Percentiles rank a stretch among this genome's conserved stretches.
phyloP scores from a whole-genome alignment of 139 green algal species.

The Gonium pectorale region DNA sequence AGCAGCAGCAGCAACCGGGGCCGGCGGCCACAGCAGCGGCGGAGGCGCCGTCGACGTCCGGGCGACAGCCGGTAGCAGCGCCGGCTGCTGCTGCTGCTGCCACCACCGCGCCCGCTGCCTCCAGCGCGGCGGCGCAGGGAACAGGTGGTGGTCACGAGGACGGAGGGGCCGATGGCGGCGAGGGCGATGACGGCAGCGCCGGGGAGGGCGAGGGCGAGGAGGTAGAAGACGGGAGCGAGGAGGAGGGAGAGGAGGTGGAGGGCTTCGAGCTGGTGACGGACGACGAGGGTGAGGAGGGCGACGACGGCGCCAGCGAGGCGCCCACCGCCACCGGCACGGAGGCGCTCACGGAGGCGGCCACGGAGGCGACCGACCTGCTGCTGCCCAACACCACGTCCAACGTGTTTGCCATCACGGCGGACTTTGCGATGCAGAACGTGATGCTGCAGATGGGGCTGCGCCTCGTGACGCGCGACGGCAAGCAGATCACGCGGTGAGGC shows the following conservation, averaged over 20 bases:
- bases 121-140: not conserved
- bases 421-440: slow-evolving; percentile 99
- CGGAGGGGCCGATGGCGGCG: not conserved
- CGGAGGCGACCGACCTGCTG: not conserved
- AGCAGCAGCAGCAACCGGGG: slow-evolving; percentile 7
- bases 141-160: not conserved
- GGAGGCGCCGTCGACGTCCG: not conserved
- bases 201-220: not conserved
- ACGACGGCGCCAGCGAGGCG: slow-evolving; percentile 16
- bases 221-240: not conserved
- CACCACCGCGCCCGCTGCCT: not conserved
- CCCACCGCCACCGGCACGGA: not conserved
- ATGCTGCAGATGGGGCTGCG: slow-evolving; percentile 93
- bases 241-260: slow-evolving; percentile 12
- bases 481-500: slow-evolving; percentile 71
- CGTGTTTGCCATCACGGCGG: slow-evolving; percentile 85
- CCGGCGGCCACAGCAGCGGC: not conserved
- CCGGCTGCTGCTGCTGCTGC: not conserved
- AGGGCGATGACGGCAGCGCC: not conserved
- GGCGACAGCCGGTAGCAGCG: not conserved
- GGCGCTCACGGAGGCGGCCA: not conserved
- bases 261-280: slow-evolving; percentile 2
- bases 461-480: slow-evolving; percentile 83
- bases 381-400: slow-evolving; percentile 37
- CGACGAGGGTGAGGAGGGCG: slow-evolving; percentile 15